Percentiles rank a stretch among this genome's conserved stretches.
Conservation (phyloP, 2,329 filamentous ascomycete species). For the Metarhizium album region DNA sequence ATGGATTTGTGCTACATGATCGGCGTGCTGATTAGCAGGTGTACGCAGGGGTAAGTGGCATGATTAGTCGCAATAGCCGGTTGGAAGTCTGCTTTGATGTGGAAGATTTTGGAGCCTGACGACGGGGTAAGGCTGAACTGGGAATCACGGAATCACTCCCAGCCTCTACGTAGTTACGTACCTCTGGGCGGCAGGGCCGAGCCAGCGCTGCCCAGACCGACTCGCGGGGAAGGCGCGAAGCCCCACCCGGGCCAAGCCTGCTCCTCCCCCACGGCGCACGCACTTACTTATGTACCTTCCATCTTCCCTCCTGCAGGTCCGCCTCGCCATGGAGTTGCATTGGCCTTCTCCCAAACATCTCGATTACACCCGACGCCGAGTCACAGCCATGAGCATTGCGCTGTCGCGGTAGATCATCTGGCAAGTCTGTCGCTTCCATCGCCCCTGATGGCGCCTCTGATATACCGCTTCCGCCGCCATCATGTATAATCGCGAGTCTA, state of each 20-base stretch:
- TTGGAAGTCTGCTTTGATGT: too few species aligned
- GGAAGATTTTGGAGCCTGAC: too few species aligned
- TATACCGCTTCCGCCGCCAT: constrained; percentile 16
- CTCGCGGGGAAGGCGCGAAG: neutral
- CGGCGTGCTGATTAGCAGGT: too few species aligned
- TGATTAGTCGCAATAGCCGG: too few species aligned
- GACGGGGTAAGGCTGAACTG: too few species aligned
- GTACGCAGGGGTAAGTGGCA: too few species aligned
- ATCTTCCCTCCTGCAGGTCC: neutral
- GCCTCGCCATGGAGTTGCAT: neutral
- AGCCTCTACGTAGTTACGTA: too few species aligned
- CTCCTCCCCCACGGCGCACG: neutral
- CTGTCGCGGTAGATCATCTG: constrained; percentile 1
- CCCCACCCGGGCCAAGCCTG: neutral
- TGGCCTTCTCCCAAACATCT: neutral
- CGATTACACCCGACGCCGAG: neutral
- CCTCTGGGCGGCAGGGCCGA: too few species aligned
- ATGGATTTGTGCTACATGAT: too few species aligned
- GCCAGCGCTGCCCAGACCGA: too few species aligned
- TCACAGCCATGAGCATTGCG: neutral
- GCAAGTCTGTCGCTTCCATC: neutral
- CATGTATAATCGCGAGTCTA: constrained; percentile 44
- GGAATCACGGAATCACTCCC: too few species aligned
- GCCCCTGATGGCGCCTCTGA: constrained; percentile 23
- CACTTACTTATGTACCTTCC: neutral